Conservation (phyloP, 2,329 filamentous ascomycete species). For the Lachnellula arida region DNA sequence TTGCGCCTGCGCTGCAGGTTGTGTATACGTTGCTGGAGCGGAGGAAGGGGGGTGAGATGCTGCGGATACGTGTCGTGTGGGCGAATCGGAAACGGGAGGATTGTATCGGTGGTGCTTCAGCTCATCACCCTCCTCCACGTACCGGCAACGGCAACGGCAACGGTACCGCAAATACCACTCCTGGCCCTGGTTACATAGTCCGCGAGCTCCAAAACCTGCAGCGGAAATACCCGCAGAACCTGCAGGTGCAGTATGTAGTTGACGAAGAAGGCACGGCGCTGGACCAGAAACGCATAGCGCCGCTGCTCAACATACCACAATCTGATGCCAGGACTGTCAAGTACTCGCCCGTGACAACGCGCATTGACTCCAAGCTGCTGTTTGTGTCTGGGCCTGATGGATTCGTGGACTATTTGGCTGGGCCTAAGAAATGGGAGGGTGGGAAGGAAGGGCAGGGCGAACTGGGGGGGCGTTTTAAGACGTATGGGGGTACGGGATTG, state of each 20-base stretch:
- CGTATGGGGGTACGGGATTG: conserved; percentile 43
- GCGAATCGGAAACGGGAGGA: conserved; percentile 66
- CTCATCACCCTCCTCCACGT: conserved; percentile 36
- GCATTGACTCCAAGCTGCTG: conserved; percentile 52
- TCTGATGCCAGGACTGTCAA: background rate
- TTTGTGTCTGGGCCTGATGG: conserved; percentile 88
- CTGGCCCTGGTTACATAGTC: conserved; percentile 47
- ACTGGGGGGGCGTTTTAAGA: conserved; percentile 63
- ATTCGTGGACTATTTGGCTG: conserved; percentile 77
- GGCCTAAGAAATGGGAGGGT: conserved; percentile 69
- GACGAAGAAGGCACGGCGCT: conserved; percentile 75
- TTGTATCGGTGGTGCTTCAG: conserved; percentile 49
- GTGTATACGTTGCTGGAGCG: conserved; percentile 56
- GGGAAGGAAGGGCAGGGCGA: conserved; percentile 72
- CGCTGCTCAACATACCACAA: conserved; percentile 14
- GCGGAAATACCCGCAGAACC: conserved; percentile 45
- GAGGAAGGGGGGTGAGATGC: conserved; percentile 30
- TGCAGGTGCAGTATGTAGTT: conserved; percentile 71
- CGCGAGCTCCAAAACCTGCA: conserved; percentile 61
- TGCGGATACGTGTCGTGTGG: conserved; percentile 72
- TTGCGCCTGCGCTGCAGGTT: conserved; percentile 83
- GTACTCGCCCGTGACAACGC: conserved; percentile 30
- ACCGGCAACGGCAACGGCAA: background rate
- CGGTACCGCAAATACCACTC: background rate
- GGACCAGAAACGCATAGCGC: conserved; percentile 44